These are phyloP conservation scores for Eucalyptus victrix DNA, from an alignment of 345 rosid species.

Conservation along the genomic window DNA sequence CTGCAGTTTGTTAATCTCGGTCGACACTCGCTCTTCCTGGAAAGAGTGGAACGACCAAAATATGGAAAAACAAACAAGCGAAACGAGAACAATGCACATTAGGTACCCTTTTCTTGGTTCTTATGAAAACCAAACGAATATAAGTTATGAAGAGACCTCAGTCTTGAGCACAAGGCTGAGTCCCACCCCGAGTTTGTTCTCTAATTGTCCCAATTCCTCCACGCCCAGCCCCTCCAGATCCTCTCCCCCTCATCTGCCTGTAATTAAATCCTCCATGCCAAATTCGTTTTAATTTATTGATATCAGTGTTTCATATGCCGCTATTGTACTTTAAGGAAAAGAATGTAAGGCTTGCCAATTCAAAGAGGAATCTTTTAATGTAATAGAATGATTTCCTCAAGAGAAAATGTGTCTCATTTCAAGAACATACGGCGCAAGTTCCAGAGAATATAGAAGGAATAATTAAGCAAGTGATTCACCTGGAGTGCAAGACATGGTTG, in stretches of 20 bases:
- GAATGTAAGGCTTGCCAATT: no score
- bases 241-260: slow-evolving; percentile 11
- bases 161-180: neutral
- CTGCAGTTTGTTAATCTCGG: neutral
- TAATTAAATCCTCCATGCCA: no score
- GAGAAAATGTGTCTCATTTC: neutral
- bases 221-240: slow-evolving; percentile 4
- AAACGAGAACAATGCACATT: neutral
- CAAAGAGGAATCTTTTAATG: no score
- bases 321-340: no score
- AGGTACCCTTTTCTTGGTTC: neutral
- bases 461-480: neutral
- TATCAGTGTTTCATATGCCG: no score
- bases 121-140: neutral
- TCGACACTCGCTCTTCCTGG: neutral
- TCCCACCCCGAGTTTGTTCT: neutral
- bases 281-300: no score
- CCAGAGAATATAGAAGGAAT: neutral
- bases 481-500: neutral
- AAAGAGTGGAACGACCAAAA: neutral
- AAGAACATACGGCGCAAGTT: neutral
- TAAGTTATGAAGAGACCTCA: neutral
- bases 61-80: neutral
- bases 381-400: neutral
- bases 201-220: slow-evolving; percentile 3